Evolutionary conservation across 2,329 filamentous ascomycete genomes (phyloP).

Genomic region (Elsinoe batatas): DNA sequence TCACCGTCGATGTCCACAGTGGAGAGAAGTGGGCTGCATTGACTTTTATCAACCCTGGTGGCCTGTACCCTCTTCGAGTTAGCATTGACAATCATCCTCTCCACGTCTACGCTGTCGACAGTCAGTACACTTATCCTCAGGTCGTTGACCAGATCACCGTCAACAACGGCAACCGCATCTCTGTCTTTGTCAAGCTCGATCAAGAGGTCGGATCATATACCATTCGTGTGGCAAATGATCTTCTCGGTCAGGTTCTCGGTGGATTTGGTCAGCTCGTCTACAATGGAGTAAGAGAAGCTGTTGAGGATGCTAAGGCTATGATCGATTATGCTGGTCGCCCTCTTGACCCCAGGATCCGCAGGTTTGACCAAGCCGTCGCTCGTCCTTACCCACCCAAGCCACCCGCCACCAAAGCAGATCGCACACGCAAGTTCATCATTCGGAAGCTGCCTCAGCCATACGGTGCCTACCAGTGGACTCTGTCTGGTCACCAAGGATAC

Average conservation of each 20-base stretch:
- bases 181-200: conserved; percentile 40
- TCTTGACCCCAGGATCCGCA: conserved; percentile 23
- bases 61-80: conserved; percentile 8
- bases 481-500: conserved; percentile 16
- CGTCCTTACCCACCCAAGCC: conserved; percentile 16
- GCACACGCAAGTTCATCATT: conserved; percentile 17
- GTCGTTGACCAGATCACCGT: conserved; percentile 40
- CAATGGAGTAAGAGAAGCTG: conserved; percentile 18
- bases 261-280: conserved; percentile 44
- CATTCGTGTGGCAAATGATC: conserved; percentile 34
- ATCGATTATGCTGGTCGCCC: conserved; percentile 41
- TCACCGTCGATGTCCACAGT: conserved; percentile 31
- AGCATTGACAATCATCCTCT: conserved; percentile 12
- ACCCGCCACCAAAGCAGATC: conserved; percentile 14
- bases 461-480: conserved; percentile 18
- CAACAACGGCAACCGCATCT: conserved; percentile 46
- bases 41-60: conserved; percentile 11
- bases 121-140: conserved; percentile 44
- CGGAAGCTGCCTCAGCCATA: conserved; percentile 17
- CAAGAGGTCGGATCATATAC: conserved; percentile 41
- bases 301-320: conserved; percentile 27
- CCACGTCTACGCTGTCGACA: conserved; percentile 25
- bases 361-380: conserved; percentile 16
- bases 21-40: conserved; percentile 10
- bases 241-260: conserved; percentile 45